Percentiles rank a stretch among this genome's conserved stretches.
Evolutionary conservation across 1,284 basidiomycete species (phyloP).

Genomic region (Rhizoctonia solani): DNA sequence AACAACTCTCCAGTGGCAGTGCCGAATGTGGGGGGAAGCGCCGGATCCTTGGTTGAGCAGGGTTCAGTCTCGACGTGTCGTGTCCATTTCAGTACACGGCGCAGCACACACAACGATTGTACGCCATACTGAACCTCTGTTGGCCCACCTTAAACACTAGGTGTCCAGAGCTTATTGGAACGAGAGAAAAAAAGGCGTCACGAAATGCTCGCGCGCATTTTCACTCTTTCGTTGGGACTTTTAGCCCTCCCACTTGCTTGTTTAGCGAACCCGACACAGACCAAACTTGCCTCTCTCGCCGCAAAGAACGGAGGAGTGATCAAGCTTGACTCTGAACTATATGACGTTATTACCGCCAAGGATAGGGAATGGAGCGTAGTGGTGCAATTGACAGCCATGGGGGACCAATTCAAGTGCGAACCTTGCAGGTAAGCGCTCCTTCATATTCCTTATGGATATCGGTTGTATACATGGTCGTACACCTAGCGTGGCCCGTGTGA

Average conservation of each 20-base stretch:
- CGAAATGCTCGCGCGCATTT: slow-evolving; percentile 9
- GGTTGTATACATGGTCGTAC: no score
- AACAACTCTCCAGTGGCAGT: background rate
- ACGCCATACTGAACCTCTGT: slow-evolving; percentile 4
- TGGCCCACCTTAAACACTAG: no score
- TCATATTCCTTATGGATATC: no score
- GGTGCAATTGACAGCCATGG: slow-evolving; percentile 85
- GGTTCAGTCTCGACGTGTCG: slow-evolving; percentile 34
- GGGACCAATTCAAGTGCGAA: slow-evolving; percentile 72
- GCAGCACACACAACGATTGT: slow-evolving; percentile 6
- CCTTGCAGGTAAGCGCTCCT: slow-evolving; percentile 80
- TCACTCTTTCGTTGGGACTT: slow-evolving; percentile 8
- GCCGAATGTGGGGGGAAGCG: slow-evolving; percentile 21
- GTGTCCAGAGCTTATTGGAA: background rate
- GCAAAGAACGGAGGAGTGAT: slow-evolving; percentile 72
- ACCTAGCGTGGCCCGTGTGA: no score
- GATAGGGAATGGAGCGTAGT: slow-evolving; percentile 83
- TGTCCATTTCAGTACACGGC: slow-evolving; percentile 27
- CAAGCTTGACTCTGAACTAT: slow-evolving; percentile 72
- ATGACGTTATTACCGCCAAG: slow-evolving; percentile 72
- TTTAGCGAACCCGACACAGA: slow-evolving; percentile 39
- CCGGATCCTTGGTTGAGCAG: slow-evolving; percentile 19
- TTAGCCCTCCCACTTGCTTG: slow-evolving; percentile 25
- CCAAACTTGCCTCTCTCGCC: slow-evolving; percentile 67
- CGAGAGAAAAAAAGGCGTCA: background rate